These are phyloP conservation scores for Ramaria rubella DNA, from an alignment of 768 basidiomycete species.

Conservation along the genomic window DNA sequence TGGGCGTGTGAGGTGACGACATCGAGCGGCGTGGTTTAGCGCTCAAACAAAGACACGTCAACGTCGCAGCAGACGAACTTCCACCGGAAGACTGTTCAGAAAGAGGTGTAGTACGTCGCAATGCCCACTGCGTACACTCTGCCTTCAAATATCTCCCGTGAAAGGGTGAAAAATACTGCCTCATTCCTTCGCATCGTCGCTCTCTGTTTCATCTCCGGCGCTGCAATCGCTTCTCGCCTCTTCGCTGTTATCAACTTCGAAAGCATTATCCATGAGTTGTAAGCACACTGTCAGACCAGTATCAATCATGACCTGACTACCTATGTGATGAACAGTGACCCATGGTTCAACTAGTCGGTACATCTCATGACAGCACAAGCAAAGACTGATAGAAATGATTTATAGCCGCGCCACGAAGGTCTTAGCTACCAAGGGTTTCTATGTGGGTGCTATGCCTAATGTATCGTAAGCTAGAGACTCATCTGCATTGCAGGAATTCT, in stretches of 20 bases:
- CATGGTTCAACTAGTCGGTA: conserved; percentile 98
- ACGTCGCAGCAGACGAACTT: not conserved
- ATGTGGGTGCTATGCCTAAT: conserved; percentile 49
- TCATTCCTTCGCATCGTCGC: conserved; percentile 88
- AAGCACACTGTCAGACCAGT: conserved; percentile 29
- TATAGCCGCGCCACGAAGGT: conserved; percentile 87
- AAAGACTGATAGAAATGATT: conserved; percentile 11
- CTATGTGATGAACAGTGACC: conserved; percentile 62
- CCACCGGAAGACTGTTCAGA: not conserved
- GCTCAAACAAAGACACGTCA: conserved; percentile 7
- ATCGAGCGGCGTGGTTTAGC: too few species aligned
- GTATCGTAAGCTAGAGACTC: not conserved
- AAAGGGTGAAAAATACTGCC: conserved; percentile 78
- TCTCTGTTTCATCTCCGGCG: conserved; percentile 84
- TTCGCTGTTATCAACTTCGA: conserved; percentile 98
- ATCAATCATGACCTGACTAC: not conserved
- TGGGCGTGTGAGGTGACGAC: conserved; percentile 2
- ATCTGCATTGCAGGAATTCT: conserved; percentile 71
- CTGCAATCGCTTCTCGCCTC: conserved; percentile 90
- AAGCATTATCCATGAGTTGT: conserved; percentile 99
- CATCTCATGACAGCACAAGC: conserved; percentile 9
- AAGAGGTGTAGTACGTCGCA: not conserved
- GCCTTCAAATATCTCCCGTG: conserved; percentile 32
- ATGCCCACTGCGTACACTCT: conserved; percentile 15
- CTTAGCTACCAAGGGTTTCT: conserved; percentile 88